A percentile compares a stretch with the other conserved stretches of the same genome.
These are phyloP conservation scores for Parastagonospora avenae DNA, from an alignment of 2,329 filamentous ascomycete genomes.

Conservation along the genomic window DNA sequence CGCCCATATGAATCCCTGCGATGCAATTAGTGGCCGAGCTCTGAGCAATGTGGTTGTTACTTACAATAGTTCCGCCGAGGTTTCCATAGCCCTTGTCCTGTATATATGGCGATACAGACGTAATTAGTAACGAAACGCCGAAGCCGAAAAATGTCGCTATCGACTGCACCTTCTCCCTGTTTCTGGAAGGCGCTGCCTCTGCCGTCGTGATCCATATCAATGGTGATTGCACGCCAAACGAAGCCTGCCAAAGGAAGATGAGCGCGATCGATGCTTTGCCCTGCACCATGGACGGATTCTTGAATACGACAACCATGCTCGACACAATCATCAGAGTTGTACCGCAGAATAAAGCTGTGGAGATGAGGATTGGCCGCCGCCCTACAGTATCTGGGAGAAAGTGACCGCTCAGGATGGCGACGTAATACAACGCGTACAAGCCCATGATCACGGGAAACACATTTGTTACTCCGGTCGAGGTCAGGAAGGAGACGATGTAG, in stretches of 20 bases:
- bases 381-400: slow-evolving; percentile 12
- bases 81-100: slow-evolving; percentile 30
- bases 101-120: slow-evolving; percentile 39
- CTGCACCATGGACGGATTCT: neutral
- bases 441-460: slow-evolving; percentile 16
- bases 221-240: slow-evolving; percentile 11
- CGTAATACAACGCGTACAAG: slow-evolving; percentile 9
- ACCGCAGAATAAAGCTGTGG: slow-evolving; percentile 7
- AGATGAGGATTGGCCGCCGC: slow-evolving; percentile 13
- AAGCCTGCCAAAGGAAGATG: slow-evolving; percentile 13
- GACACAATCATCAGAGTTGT: slow-evolving; percentile 6
- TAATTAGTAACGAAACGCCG: slow-evolving; percentile 29
- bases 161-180: slow-evolving; percentile 37
- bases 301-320: slow-evolving; percentile 2
- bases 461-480: slow-evolving; percentile 10
- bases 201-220: slow-evolving; percentile 36
- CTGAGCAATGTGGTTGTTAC: neutral
- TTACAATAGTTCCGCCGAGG: slow-evolving; percentile 24
- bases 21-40: neutral
- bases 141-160: slow-evolving; percentile 34
- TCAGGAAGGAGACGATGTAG: slow-evolving; percentile 14
- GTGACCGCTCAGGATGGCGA: slow-evolving; percentile 11
- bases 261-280: slow-evolving; percentile 9
- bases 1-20: slow-evolving; percentile 26
- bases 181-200: slow-evolving; percentile 30